Evolutionary conservation across 1,139 yeast genomes (phyloP), one percentile per base, ranked within the genome.

Genomic region (Cylindricascospora bacillispora): DNA sequence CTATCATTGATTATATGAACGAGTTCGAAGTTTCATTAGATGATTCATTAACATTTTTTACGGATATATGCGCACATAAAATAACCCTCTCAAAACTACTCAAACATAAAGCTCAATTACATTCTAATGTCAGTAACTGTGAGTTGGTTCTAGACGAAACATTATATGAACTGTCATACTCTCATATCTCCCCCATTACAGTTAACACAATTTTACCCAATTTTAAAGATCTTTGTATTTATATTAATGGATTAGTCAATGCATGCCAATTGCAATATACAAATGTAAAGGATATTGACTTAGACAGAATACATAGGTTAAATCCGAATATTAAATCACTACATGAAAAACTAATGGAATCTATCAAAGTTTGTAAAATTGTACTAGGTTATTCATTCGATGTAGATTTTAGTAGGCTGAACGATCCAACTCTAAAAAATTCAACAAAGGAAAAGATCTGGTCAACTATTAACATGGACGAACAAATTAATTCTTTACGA

Each of bases 181-280:
- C 71, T 0, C 61, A 54, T 35, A 43, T 63, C 30, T 58, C 70
- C 1, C 71, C 73, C 6, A 46, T 49, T 6, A 62, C 60, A 28
- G 40, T 65, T 24, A 56, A 57, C 26, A 52, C 59, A 2, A 38
- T 58, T 3, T 46, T 64, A 9, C 49, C 54, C n/a, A 43, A 47
- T 13, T 41, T 64, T 16, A 51, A 50, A 23, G 40, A 52, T 1
- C 45, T 62, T 6, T 38, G 56, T 3, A 53, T 56, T 22, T 57
- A 57, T 24, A 44, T 58, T 3, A 60, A 56, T 39, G 70, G 68
- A 2, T 37, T 66, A 15, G 54, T 63, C 5, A 67, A 67, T 34
- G 65, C 71, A 0, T 65, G 70, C 29, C 70, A 67, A 34, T 41
- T 65, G 11, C 64, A 63, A 36, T 62, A 56, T 29, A 54, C 63